Base-by-base conservation (phyloP, 768 basidiomycete genomes). In the Leucocoprinus leucothites region DNA sequence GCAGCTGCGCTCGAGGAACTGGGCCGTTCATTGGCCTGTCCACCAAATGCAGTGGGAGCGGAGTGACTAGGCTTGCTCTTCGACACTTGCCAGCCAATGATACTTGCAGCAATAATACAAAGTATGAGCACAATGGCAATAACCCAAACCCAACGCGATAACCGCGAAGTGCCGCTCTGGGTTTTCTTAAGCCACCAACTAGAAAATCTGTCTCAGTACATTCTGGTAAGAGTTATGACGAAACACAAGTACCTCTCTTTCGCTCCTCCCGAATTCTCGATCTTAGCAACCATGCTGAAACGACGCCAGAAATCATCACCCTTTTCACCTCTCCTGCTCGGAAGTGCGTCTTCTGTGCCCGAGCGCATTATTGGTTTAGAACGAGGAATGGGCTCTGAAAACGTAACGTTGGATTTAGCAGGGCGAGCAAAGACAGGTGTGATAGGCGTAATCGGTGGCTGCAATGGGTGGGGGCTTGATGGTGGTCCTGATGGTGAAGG, bases 291-390 rank as follows among this genome's bases (percentile, higher is more conserved):
- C 75, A 91, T 90, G 58, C 86, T 89, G 70, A 92, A 93, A 36
- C 91, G 77, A 57, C 87, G 76, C 91, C 91, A 93, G 70, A 93
- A 92, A 62, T 91, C 87, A 62, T 92, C 89, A 0, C 89, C 88
- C 47, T 78, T 82, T 65, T 89, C 82, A 2, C 89, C 87, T 43
- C 87, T 79, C 38, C 74, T 74, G 1, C 88, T 85, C 7, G 91
- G 66, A 2, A 88, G 64, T 1, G 83, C 81, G 40, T 85, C 87
- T 66, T 92, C 90, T 1, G 74, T 74, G 48, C 84, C 76, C 4
- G 87, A 82, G 14, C 89, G 81, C 64, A 91, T 78, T 64, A 91
- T 89, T 16, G 78, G 72, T 53, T 73, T 68, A 16, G 73, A 51
- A 19, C 54, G 40, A 58, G 60, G 60, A 42, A 65, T 63, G 2